Conservation (phyloP, 2,329 filamentous ascomycete genomes). For the Lecanicillium sp. region DNA sequence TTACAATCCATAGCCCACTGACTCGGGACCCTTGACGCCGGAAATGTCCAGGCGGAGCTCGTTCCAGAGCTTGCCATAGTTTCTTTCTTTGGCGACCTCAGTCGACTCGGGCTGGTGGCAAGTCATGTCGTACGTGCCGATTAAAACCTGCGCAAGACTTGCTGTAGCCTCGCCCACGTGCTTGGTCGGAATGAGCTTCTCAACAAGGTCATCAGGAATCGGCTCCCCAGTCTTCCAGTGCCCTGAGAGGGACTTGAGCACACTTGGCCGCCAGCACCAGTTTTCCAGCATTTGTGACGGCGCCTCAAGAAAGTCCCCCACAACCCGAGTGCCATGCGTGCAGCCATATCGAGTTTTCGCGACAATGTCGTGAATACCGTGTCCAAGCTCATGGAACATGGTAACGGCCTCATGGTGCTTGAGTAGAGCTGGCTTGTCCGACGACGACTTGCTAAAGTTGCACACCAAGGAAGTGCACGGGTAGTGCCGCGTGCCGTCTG, state of each 20-base stretch:
- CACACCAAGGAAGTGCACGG: slow-evolving; percentile 74
- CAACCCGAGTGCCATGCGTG: slow-evolving; percentile 59
- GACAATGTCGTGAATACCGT: slow-evolving; percentile 63
- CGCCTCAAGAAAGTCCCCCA: slow-evolving; percentile 63
- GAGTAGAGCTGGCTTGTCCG: slow-evolving; percentile 67
- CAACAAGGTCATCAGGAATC: slow-evolving; percentile 67
- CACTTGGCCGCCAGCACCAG: slow-evolving; percentile 63
- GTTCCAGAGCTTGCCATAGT: slow-evolving; percentile 63
- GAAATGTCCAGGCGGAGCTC: slow-evolving; percentile 61
- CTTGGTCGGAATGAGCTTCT: slow-evolving; percentile 67
- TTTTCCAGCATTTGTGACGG: slow-evolving; percentile 69
- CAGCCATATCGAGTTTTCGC: slow-evolving; percentile 53
- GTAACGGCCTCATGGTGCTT: slow-evolving; percentile 81
- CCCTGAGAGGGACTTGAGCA: slow-evolving; percentile 58
- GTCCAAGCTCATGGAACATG: slow-evolving; percentile 69
- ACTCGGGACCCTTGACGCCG: slow-evolving; percentile 67
- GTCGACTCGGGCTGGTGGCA: slow-evolving; percentile 65
- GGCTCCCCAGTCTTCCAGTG: slow-evolving; percentile 64
- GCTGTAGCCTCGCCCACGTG: slow-evolving; percentile 74
- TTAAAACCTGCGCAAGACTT: slow-evolving; percentile 71
- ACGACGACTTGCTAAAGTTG: slow-evolving; percentile 76
- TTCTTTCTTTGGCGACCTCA: slow-evolving; percentile 56
- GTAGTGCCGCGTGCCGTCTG: slow-evolving; percentile 63
- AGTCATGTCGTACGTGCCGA: slow-evolving; percentile 78
- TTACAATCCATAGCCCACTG: slow-evolving; percentile 47